Base-by-base conservation (phyloP, 1,284 basidiomycete genomes). In the Dichomitus squalens region DNA sequence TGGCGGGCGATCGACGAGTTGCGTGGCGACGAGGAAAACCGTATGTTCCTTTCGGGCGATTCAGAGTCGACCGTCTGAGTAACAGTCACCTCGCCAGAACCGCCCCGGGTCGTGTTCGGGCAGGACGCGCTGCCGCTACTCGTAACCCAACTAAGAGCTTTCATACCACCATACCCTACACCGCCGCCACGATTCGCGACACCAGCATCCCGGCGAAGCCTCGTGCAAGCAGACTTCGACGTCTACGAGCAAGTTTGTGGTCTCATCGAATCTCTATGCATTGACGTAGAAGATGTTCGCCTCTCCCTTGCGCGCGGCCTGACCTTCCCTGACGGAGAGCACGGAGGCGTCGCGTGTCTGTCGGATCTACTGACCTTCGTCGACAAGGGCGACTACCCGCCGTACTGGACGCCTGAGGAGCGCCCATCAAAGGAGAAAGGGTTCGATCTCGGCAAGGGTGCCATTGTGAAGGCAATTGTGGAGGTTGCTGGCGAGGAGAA, bases 401-500 rank as follows among this genome's bases (percentile, higher is more conserved):
- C 81, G 0, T 75, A 83, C 40, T 93, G 92, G 92, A 63, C 68
- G 1, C 55, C 61, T 9, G 72, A 75, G 39, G 76, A 79, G 50
- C 67, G 66, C 11, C 61, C 65, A 21, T 70, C 73, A 35, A 87
- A 84, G 72, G 80, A 87, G 66, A 92, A 92, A 68, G 79, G 80
- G 0, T 88, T 96, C 57, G 85, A 87, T 57, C 80, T 86, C 27
- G 91, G 90, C 72, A 98, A 96, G 76, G 90, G 87, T 0, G 89
- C 88, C 0, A 76, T 93, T 3, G 87, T 95, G 65, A 92, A 93
- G 65, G 85, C 88, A 1, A 80, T 97, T 16, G 93, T 98, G 12
- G 92, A 92, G 63, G 82, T 92, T 21, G 85, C 90, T 3, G 92
- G 91, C 27, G 91, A 95, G 67, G 88, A 93, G 64, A 85, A 81